phyloP scores from a whole-genome alignment of 2,329 filamentous ascomycete genomes.

The Colletotrichum sp. region DNA sequence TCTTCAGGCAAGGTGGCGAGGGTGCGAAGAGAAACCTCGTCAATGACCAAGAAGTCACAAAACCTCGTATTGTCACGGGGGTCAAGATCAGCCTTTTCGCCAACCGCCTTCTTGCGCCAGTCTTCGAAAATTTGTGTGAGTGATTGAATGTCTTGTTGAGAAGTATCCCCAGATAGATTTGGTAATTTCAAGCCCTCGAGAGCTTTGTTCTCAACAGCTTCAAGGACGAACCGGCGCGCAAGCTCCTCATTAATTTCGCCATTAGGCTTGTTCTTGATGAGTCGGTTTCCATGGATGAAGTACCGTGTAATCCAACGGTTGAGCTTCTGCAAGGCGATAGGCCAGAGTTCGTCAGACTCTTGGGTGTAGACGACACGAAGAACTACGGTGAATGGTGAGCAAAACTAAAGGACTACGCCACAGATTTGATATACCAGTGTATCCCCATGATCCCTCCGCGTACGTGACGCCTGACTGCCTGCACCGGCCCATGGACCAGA shows the following conservation, averaged over 20 bases:
- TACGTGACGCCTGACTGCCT: neutral
- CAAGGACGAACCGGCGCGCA: fast-evolving
- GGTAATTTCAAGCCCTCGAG: fast-evolving
- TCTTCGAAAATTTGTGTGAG: fast-evolving
- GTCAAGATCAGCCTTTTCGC: fast-evolving
- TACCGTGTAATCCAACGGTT: neutral
- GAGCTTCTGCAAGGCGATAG: neutral
- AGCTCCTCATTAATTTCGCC: neutral
- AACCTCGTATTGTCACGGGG: neutral
- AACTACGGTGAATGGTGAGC: neutral
- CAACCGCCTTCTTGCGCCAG: neutral
- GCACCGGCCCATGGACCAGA: neutral
- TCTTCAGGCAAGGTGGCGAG: neutral
- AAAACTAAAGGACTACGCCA: neutral
- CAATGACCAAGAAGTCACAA: neutral
- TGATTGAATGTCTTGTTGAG: neutral
- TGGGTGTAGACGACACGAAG: neutral
- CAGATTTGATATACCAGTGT: neutral
- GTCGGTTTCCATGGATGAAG: neutral
- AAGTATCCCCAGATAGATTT: neutral
- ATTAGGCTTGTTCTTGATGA: neutral
- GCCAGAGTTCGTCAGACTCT: neutral
- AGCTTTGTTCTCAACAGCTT: neutral
- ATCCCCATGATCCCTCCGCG: neutral
- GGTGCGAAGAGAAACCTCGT: neutral